Base-by-base conservation (phyloP, 768 basidiomycete genomes). In the Suillus fuscotomentosus region DNA sequence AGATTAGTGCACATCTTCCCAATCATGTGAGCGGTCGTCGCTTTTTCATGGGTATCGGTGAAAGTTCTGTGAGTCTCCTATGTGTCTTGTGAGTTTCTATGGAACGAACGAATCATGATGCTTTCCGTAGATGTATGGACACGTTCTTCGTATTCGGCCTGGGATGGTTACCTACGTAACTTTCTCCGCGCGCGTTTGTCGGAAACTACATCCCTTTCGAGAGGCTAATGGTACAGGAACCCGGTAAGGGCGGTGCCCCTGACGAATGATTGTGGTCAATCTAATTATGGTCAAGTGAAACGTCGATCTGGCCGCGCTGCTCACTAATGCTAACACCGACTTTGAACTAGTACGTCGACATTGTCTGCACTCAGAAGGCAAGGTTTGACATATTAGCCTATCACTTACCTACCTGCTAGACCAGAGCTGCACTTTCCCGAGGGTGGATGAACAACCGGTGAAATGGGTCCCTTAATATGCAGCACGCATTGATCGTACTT, bases 1-100 rank as follows among this genome's bases (percentile, higher is more conserved):
- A 27, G 63, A 64, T 60, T 62, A 64, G 56, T 42, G 31, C 20
- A 5, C 51, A 57, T 57, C 56, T 64, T 70, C 57, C 70, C 65
- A 63, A 45, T 56, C 60, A 57, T 54, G 60, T 61, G 53, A 57
- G 56, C 36, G 24, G n/a, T 56, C 22, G 22, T 56, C 38, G 38
- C 55, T 42, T 17, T 27, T 27, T 42, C 41, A 42, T 13, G 57
- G 13, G 41, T 42, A 31, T 42, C 34, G 3, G 17, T 34, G 31
- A 34, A 54, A 54, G 17, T 59, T 17, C 17, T 59, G 57, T 59
- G 41, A 41, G 57, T 59, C 24, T 42, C 39, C 17, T 59, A 27
- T 41, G 17, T 31, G 11, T 24, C 24, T 59, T 59, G 39, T 11
- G 57, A 59, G 57, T 27, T 59, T 59, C 41, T 27, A 27, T 17